A percentile compares a stretch with the other conserved stretches of the same genome.
phyloP scores from a whole-genome alignment of 139 green algal species.

The Tetradesmus lagerheimii region DNA sequence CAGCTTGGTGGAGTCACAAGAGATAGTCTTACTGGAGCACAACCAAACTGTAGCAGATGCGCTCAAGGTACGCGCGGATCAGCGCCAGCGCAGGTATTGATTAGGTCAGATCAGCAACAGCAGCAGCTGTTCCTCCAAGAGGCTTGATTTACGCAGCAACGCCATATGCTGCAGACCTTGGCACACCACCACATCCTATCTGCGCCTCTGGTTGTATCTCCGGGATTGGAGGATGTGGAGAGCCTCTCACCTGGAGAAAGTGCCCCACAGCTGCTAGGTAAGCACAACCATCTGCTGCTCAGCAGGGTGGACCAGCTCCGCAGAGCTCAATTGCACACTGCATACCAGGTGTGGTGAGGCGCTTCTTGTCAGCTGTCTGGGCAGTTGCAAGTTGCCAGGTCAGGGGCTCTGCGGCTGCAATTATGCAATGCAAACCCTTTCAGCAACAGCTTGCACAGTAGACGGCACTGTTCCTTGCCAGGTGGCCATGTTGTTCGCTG shows the following conservation, averaged over 20 bases:
- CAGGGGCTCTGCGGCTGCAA: too few relatives aligned
- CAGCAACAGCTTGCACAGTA: neutral
- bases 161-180: constrained; percentile 55
- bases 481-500: neutral
- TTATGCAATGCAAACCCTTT: neutral
- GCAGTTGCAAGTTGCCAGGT: too few relatives aligned
- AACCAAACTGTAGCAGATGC: constrained; percentile 66
- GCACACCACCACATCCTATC: constrained; percentile 74
- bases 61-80: constrained; percentile 46
- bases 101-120: neutral
- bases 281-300: constrained; percentile 59
- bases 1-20: constrained; percentile 42
- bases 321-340: neutral
- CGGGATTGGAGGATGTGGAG: constrained; percentile 70
- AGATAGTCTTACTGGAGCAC: constrained; percentile 68
- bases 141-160: neutral
- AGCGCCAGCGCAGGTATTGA: neutral
- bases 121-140: neutral
- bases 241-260: constrained; percentile 24
- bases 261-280: constrained; percentile 18
- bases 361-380: too few relatives aligned
- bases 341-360: too few relatives aligned
- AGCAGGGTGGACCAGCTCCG: constrained; percentile 8
- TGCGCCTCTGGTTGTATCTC: constrained; percentile 68
- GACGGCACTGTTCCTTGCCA: too few relatives aligned